phyloP scores from a whole-genome alignment of 2,329 filamentous ascomycete genomes.

The Orbilia oligospora region DNA sequence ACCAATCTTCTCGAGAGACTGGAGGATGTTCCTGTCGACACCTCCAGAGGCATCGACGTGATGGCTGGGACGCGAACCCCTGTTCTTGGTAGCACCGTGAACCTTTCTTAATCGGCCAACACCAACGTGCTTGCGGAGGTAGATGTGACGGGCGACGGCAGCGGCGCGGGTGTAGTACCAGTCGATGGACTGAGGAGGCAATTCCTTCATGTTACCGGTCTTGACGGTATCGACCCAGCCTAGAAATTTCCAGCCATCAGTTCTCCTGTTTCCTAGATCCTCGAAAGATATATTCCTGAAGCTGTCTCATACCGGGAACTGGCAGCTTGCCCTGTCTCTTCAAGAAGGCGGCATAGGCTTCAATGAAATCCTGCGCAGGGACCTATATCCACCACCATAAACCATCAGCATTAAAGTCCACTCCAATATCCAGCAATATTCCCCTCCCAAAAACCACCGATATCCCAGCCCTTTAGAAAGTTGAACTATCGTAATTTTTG shows the following conservation, averaged over 20 bases:
- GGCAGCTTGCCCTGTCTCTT: constrained; percentile 95
- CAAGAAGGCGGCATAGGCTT: constrained; percentile 87
- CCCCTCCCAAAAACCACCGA: background rate
- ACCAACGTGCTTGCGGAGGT: constrained; percentile 99
- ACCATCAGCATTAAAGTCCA: constrained; percentile 21
- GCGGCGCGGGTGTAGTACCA: constrained; percentile 95
- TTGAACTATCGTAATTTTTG: constrained; percentile 6
- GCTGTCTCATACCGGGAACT: constrained; percentile 79
- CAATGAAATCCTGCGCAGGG: constrained; percentile 90
- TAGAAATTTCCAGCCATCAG: constrained; percentile 66
- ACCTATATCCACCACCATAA: constrained; percentile 61
- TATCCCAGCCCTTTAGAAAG: constrained; percentile 4
- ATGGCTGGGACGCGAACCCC: constrained; percentile 88
- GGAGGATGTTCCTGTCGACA: constrained; percentile 97
- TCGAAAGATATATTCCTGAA: constrained; percentile 31
- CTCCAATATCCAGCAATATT: background rate
- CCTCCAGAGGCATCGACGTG: constrained; percentile 95
- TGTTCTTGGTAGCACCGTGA: constrained; percentile 98
- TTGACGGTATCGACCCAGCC: constrained; percentile 99
- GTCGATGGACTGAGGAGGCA: constrained; percentile 97
- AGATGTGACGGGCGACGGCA: constrained; percentile 96
- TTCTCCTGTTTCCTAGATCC: constrained; percentile 1
- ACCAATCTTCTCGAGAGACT: constrained; percentile 99
- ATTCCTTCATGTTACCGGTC: constrained; percentile 95
- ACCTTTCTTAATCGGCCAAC: constrained; percentile 97